Evolutionary conservation across 139 green algal species (phyloP), one percentile per base, ranked within the genome.

Genomic region (Ettlia oleoabundans): DNA sequence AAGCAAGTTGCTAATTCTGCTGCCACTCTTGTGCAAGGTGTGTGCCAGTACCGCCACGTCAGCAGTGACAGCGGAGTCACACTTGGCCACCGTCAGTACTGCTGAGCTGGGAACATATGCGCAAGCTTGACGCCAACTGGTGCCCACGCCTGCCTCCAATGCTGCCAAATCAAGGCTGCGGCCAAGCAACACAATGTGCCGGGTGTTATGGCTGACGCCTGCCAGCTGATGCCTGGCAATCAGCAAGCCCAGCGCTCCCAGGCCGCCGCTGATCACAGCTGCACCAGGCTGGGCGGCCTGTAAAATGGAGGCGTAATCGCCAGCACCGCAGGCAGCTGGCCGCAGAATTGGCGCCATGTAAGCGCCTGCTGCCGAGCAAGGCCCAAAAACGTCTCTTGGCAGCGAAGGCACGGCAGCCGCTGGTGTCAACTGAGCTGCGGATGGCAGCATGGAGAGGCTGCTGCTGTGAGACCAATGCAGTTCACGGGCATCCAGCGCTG

Each of bases 221-320:
- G 40, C n/a, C 2, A 74, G 62, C 81, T 94, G 83, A 93, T 94
- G 96, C 2, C 42, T 10, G 0, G 93, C 90, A 10, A 94, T 74
- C 26, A 95, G 83, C 26, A 76, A 71, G 26, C 88, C 88, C 42
- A 92, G 73, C 15, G 86, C 61, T 13, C 88, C 88, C 13, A 82
- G 19, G 58, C 88, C 88, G 52, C 88, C 88, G 28, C 87, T 86
- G 26, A 91, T 28, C 0, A 94, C 52, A 3, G 91, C 81, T 10
- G 58, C 67, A 15, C 82, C 76, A 18, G 13, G 21, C 30, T 4
- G n/a, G 21, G 28, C 18, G 26, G 10, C 32, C 71, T 47, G 19
- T 21, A 13, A 6, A 9, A 9, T 58, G 68, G 9, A 9, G 2
- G 67, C 38, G 7, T 21, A 21, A 30, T n/a, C 24, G 21, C 58